These are phyloP conservation scores for Orbilia quercus DNA, from an alignment of 2,329 filamentous ascomycete genomes.

Conservation along the genomic window DNA sequence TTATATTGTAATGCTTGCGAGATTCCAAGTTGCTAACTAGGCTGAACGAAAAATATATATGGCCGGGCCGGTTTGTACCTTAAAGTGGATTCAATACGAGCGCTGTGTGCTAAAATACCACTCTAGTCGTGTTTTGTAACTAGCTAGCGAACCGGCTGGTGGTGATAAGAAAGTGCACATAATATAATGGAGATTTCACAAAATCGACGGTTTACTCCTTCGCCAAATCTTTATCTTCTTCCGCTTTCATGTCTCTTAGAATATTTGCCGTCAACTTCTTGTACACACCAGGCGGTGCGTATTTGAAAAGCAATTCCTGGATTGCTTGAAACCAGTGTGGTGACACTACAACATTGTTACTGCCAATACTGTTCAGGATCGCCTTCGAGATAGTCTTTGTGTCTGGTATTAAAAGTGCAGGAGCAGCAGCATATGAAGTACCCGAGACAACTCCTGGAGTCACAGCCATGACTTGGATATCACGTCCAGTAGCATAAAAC, in stretches of 20 bases:
- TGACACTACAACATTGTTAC: constrained; percentile 20
- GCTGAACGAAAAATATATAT: too few relatives aligned
- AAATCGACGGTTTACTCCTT: background rate
- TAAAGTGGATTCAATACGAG: too few relatives aligned
- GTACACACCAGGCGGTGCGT: constrained; percentile 25
- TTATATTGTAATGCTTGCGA: too few relatives aligned
- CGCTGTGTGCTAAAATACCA: too few relatives aligned
- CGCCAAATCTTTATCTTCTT: constrained; percentile 31
- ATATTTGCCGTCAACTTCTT: constrained; percentile 30
- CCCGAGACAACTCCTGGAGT: constrained; percentile 30
- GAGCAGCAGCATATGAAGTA: constrained; percentile 13
- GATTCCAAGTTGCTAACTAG: too few relatives aligned
- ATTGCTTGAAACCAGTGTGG: constrained; percentile 41
- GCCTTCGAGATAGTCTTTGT: constrained; percentile 32
- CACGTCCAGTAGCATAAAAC: constrained; percentile 38
- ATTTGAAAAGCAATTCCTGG: constrained; percentile 27
- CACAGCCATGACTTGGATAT: constrained; percentile 45
- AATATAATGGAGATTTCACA: too few relatives aligned
- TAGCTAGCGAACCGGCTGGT: too few relatives aligned
- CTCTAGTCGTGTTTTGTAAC: too few relatives aligned
- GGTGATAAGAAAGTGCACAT: too few relatives aligned
- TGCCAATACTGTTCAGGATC: constrained; percentile 39
- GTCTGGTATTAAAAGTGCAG: constrained; percentile 27
- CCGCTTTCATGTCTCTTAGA: constrained; percentile 25
- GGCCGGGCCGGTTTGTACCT: too few relatives aligned